Base-by-base conservation (phyloP, 305 asterid genomes). In the Lippia alba region DNA sequence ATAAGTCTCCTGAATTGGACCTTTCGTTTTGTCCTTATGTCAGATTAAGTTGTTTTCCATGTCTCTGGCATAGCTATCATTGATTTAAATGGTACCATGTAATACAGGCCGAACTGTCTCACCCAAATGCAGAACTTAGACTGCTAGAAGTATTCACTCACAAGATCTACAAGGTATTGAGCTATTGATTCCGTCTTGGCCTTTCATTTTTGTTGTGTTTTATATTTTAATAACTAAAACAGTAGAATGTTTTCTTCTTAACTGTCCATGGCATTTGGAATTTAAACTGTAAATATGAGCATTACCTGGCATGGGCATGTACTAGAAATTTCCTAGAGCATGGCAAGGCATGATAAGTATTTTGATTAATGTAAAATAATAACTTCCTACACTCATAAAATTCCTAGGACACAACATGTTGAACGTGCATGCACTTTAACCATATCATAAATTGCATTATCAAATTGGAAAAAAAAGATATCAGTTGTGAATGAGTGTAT, bases 61-160 rank as follows among this genome's bases (percentile, higher is more conserved):
- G 56, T 50, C 48, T 57, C 65, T 64, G 15, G 61, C 50, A 60
- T 61, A 17, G 41, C 67, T 53, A 73, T 65, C 18, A 66, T 12
- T 70, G 73, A 76, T 62, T 56, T 66, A 71, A 44, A 48, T 51
- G 54, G 58, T 46, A 36, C 48, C 46, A 60, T 67, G 57, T 76
- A 75, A 19, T 59, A 63, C 83, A 82, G 89, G 89, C 74, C 61
- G 80, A 82, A 69, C 74, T 82, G 74, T 86, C 88, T 64, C 88
- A 76, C 73, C 86, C 80, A 55, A 74, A 80, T 63, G 89, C 85
- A 19, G 86, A 84, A 72, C 89, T 86, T 67, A 80, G 92, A 80
- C 64, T 86, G 78, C 79, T 86, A 67, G 88, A 86, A 79, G 89
- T 86, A 66, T 79, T 82, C 77, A 76, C 77, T 65, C 88, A 86